Evolutionary conservation across 169 alveolate genomes (phyloP).

Genomic region (Toxoplasma gondii): DNA sequence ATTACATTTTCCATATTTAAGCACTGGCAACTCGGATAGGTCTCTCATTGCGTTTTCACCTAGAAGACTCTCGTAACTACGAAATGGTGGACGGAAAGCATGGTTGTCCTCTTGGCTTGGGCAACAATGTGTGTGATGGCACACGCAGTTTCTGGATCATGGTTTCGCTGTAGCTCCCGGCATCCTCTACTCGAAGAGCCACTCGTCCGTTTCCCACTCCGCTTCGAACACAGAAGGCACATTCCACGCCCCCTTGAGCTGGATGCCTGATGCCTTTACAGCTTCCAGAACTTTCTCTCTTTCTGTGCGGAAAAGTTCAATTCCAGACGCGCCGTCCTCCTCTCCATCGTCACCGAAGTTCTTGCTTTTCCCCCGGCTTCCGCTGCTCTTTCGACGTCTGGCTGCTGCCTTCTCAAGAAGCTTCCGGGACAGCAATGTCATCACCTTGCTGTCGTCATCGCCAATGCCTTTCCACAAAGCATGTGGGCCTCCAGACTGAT

Average conservation of each 20-base stretch:
- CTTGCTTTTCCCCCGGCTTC: background rate
- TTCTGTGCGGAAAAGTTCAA: background rate
- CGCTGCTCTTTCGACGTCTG: background rate
- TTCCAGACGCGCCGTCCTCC: background rate
- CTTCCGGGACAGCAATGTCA: conserved; percentile 25
- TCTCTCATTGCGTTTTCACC: too few relatives aligned
- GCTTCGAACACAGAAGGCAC: conserved; percentile 39
- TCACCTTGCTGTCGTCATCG: conserved; percentile 24
- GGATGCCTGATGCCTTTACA: conserved; percentile 13
- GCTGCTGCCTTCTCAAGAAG: background rate
- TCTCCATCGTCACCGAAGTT: background rate
- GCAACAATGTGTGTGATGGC: too few relatives aligned
- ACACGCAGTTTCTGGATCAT: too few relatives aligned
- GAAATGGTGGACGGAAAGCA: too few relatives aligned
- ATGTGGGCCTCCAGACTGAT: background rate
- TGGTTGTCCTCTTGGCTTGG: too few relatives aligned
- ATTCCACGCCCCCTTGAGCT: conserved; percentile 40
- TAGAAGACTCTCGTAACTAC: too few relatives aligned
- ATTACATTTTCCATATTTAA: too few relatives aligned
- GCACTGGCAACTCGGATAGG: too few relatives aligned
- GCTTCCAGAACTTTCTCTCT: conserved; percentile 19
- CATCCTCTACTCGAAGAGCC: conserved; percentile 1
- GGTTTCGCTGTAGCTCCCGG: background rate
- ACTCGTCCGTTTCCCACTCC: conserved; percentile 36
- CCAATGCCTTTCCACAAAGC: background rate